These are phyloP conservation scores for Geotrichum candidum DNA, from an alignment of 1,139 yeast species.

Conservation along the genomic window DNA sequence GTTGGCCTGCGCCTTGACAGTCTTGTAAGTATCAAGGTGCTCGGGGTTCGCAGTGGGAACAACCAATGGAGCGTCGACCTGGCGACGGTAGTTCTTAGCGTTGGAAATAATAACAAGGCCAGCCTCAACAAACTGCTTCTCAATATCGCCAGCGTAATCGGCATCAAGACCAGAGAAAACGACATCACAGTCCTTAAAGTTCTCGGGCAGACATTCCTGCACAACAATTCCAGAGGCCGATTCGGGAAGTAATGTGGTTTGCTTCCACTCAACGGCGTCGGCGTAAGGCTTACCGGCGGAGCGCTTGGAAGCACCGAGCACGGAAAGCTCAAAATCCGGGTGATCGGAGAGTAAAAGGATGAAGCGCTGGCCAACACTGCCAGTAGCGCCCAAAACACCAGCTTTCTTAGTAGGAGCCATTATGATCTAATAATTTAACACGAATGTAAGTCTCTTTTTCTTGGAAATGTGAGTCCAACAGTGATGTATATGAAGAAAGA, in stretches of 20 bases:
- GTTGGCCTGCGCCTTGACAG: conserved; percentile 38
- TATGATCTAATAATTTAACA: background rate
- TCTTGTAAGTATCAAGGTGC: conserved; percentile 71
- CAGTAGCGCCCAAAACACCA: conserved; percentile 97
- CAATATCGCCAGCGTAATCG: conserved; percentile 89
- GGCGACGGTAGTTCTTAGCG: conserved; percentile 94
- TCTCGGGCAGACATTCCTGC: conserved; percentile 67
- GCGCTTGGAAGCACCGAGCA: conserved; percentile 87
- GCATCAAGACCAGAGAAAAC: conserved; percentile 94
- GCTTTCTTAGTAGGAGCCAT: conserved; percentile 24
- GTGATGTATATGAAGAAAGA: background rate
- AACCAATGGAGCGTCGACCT: conserved; percentile 77
- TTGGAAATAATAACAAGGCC: conserved; percentile 86
- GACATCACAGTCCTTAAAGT: conserved; percentile 82
- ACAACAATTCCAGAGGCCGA: conserved; percentile 58
- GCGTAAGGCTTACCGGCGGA: conserved; percentile 85
- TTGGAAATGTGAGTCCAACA: too few relatives aligned
- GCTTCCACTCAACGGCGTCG: conserved; percentile 94
- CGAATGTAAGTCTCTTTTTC: background rate
- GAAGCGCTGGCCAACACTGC: conserved; percentile 96
- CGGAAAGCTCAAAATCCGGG: conserved; percentile 81
- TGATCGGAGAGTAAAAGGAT: conserved; percentile 77
- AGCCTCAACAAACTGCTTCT: conserved; percentile 68
- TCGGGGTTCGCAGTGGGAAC: conserved; percentile 97
- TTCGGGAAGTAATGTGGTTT: conserved; percentile 74